Percentiles rank a stretch among this genome's conserved stretches.
phyloP scores from a whole-genome alignment of 2,329 filamentous ascomycete genomes.

The Sporothrix globosa region DNA sequence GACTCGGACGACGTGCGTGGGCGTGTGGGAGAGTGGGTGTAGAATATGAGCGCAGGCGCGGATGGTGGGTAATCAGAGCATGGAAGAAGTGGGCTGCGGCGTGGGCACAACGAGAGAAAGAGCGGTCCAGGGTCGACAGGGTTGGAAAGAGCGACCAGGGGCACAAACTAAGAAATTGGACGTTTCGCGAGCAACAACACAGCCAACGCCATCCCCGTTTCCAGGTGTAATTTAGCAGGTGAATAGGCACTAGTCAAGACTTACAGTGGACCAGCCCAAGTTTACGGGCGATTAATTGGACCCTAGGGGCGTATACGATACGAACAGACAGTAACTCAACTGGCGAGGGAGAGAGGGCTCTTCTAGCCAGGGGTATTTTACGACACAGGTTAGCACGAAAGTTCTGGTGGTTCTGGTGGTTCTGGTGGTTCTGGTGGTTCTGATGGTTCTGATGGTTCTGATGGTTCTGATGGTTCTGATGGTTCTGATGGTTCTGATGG shows the following conservation, averaged over 20 bases:
- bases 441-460: neutral
- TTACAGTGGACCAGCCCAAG: slow-evolving; percentile 15
- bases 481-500: too few species aligned
- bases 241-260: neutral
- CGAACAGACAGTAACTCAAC: neutral
- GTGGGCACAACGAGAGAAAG: slow-evolving; percentile 3
- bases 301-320: neutral
- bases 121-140: slow-evolving; percentile 19
- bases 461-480: neutral
- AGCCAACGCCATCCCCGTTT: neutral
- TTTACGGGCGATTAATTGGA: neutral
- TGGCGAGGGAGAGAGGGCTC: neutral
- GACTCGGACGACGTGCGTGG: neutral
- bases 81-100: slow-evolving; percentile 13
- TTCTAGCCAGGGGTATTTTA: slow-evolving; percentile 9
- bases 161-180: slow-evolving; percentile 5
- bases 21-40: neutral
- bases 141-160: slow-evolving; percentile 12
- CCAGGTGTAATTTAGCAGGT: neutral
- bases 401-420: neutral
- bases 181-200: slow-evolving; percentile 24
- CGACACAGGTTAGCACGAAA: neutral
- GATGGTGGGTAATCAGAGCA: slow-evolving; percentile 5
- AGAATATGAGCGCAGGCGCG: neutral
- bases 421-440: neutral